Percentiles rank a stretch among this genome's conserved stretches.
These are phyloP conservation scores for Arxiozyma telluris DNA, from an alignment of 1,139 yeast species.

Conservation along the genomic window DNA sequence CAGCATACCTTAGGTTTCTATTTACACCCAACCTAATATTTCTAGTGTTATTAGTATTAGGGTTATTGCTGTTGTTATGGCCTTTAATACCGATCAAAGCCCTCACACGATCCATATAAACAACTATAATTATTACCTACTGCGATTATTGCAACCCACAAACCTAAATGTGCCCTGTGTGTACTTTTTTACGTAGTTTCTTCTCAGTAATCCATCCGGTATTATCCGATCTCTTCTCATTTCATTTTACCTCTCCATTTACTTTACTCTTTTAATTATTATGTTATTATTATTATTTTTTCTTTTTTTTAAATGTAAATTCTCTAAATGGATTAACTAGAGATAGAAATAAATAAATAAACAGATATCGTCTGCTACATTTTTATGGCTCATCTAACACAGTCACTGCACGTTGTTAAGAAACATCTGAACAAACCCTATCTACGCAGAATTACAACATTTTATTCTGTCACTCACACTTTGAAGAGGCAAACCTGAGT, in stretches of 20 bases:
- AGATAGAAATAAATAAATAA: no score
- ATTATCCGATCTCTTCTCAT: not conserved
- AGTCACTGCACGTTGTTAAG: no score
- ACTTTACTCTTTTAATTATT: no score
- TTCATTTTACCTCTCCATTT: no score
- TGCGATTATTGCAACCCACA: not conserved
- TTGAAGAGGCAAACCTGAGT: not conserved
- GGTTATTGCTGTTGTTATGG: not conserved
- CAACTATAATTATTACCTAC: not conserved
- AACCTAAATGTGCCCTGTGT: not conserved
- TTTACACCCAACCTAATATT: not conserved
- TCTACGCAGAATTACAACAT: not conserved
- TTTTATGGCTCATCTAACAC: no score
- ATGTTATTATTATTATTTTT: no score
- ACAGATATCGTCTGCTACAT: no score
- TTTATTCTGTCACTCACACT: not conserved
- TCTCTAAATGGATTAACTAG: no score
- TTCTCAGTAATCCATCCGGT: not conserved
- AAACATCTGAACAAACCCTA: not conserved
- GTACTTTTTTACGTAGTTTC: not conserved
- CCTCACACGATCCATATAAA: slow-evolving; percentile 14
- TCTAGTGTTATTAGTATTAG: not conserved
- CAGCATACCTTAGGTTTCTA: not conserved
- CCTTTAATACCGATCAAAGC: slow-evolving; percentile 11
- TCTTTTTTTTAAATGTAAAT: no score